phyloP scores from a whole-genome alignment of 768 basidiomycete genomes.

The Guyanaporus albipodus region DNA sequence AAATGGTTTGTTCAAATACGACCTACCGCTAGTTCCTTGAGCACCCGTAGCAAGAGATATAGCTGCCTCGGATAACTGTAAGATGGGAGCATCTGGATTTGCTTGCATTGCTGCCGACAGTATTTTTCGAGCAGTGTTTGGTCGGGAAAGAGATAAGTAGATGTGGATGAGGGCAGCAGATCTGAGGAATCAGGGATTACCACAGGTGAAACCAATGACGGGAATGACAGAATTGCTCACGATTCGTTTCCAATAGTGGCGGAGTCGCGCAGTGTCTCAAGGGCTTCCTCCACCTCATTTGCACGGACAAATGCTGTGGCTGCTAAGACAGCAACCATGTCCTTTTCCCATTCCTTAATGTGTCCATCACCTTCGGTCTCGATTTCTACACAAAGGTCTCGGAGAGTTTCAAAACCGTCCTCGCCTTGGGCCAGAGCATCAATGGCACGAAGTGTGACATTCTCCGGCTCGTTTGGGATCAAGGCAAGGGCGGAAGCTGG shows the following conservation, averaged over 20 bases:
- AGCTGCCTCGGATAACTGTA: slow-evolving; percentile 86
- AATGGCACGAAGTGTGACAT: slow-evolving; percentile 66
- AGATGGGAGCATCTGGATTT: slow-evolving; percentile 85
- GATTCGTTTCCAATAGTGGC: slow-evolving; percentile 82
- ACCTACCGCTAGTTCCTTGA: slow-evolving; percentile 48
- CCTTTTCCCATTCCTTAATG: slow-evolving; percentile 63
- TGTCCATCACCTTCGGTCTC: slow-evolving; percentile 71
- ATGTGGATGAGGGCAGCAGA: slow-evolving; percentile 81
- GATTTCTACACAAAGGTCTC: slow-evolving; percentile 83
- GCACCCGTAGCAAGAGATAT: slow-evolving; percentile 73
- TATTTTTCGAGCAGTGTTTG: slow-evolving; percentile 83
- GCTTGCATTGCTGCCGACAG: slow-evolving; percentile 79
- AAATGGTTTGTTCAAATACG: slow-evolving; percentile 26
- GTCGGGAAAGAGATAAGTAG: slow-evolving; percentile 85
- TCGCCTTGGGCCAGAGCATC: slow-evolving; percentile 62
- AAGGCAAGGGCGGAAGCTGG: slow-evolving; percentile 53
- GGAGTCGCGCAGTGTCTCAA: slow-evolving; percentile 75
- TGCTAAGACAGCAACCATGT: slow-evolving; percentile 71
- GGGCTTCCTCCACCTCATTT: slow-evolving; percentile 86
- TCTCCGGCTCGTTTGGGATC: slow-evolving; percentile 54
- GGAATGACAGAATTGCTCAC: slow-evolving; percentile 41
- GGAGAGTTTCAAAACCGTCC: slow-evolving; percentile 71
- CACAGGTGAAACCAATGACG: background rate
- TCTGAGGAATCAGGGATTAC: slow-evolving; percentile 36
- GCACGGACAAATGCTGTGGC: slow-evolving; percentile 84